Base-by-base conservation (phyloP, 1,284 basidiomycete species). In the Microbotryum silenes-acaulis region DNA sequence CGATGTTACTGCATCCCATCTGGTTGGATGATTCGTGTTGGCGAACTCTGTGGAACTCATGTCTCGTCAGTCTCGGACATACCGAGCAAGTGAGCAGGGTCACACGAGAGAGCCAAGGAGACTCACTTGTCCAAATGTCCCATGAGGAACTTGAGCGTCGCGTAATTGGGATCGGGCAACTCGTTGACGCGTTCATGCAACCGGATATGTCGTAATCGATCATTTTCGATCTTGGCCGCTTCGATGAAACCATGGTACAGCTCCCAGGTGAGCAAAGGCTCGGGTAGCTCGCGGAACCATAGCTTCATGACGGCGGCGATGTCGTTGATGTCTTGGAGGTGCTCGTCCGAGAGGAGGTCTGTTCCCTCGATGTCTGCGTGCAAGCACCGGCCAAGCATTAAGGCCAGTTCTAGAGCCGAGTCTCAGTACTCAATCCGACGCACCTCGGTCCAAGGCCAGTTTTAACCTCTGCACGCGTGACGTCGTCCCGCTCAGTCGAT, bases 181-280 rank as follows among this genome's bases (percentile, higher is more conserved):
- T 97, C 93, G 73, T 99, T 98, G 54, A 99, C 93, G 57, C 89
- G 85, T 74, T 98, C 94, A 72, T 99, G 94, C 62, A 98, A 78
- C 55, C 92, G 83, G 68, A 97, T 97, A 72, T 97, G 93, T 65
- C 93, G 83, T 68, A 97, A 77, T 58, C 93, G 83, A 70, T 94
- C 90, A 72, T 94, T 93, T 57, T 97, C 92, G 69, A 91, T 89
- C 73, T 87, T 87, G 8, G 94, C 89, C 68, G 92, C 93, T 59
- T 97, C 93, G 69, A 97, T 85, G 77, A 98, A 99, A 10, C 86
- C 86, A 74, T 87, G 82, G 75, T 97, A 92, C 54, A 97, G 80
- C 56, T 79, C 80, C 68, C 82, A 81, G 2, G 94, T 97, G 69
- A 99, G 78, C 54, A 99, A 76, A 27, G 96, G 94, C 75, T 97